phyloP scores from a whole-genome alignment of 306 rosid genomes.

The Acmispon strigosus region DNA sequence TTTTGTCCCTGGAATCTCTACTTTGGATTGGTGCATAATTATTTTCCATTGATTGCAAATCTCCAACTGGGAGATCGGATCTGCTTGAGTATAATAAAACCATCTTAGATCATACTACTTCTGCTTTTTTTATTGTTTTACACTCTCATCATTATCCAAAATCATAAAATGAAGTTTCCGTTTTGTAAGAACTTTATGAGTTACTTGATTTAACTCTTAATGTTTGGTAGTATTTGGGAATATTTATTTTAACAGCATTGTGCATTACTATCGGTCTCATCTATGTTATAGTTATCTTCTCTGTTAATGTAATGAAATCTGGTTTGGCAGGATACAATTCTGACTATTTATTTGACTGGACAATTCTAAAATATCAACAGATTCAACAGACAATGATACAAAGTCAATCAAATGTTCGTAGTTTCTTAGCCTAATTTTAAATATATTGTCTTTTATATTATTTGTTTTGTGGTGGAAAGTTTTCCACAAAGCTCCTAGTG shows the following conservation, averaged over 20 bases:
- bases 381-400: constrained; percentile 25
- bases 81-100: not conserved
- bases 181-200: not conserved
- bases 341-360: constrained; percentile 71
- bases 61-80: not conserved
- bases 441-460: not conserved
- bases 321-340: constrained; percentile 52
- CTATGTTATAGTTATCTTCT: not conserved
- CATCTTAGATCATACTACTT: not conserved
- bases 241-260: not conserved
- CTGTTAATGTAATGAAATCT: not conserved
- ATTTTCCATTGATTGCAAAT: not conserved
- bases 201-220: not conserved
- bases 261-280: not conserved
- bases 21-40: not conserved
- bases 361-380: constrained; percentile 63
- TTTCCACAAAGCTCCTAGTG: not conserved
- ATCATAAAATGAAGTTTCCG: not conserved
- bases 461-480: not conserved
- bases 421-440: constrained; percentile 1
- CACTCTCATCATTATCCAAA: not conserved
- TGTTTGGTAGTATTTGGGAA: not conserved
- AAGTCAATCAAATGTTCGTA: constrained; percentile 29
- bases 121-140: not conserved
- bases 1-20: not conserved